Conservation (phyloP, 331 rosid genomes). For the Cydonia oblonga region DNA sequence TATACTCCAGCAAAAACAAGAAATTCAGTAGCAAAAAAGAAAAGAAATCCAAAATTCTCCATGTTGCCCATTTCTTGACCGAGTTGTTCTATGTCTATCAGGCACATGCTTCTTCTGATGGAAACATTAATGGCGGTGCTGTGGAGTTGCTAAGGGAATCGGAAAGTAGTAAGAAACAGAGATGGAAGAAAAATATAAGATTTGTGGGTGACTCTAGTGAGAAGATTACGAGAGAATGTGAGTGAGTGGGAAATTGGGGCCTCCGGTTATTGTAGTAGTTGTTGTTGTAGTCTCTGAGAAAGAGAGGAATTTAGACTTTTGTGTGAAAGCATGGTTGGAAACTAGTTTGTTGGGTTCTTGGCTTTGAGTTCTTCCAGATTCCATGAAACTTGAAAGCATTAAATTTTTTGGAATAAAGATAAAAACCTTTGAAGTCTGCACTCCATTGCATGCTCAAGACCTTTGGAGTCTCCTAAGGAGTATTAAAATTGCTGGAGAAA, state of each 20-base stretch:
- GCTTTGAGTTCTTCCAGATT: too few relatives aligned
- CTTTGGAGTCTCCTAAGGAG: too few relatives aligned
- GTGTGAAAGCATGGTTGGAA: slow-evolving; percentile 60
- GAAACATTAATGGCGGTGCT: slow-evolving; percentile 7
- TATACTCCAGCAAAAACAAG: too few relatives aligned
- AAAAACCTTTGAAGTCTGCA: too few relatives aligned
- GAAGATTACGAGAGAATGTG: slow-evolving; percentile 38
- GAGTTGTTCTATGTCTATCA: slow-evolving; percentile 52
- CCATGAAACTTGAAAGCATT: too few relatives aligned
- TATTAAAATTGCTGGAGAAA: too few relatives aligned
- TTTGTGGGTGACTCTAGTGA: slow-evolving; percentile 11
- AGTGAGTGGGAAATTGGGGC: slow-evolving; percentile 16
- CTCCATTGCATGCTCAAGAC: too few relatives aligned
- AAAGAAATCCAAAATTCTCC: too few relatives aligned
- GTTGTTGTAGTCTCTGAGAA: not conserved
- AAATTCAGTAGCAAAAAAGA: too few relatives aligned
- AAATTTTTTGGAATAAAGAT: too few relatives aligned
- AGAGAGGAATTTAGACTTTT: slow-evolving; percentile 35
- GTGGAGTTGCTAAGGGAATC: slow-evolving; percentile 25
- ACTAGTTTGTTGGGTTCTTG: slow-evolving; percentile 28
- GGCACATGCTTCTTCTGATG: slow-evolving; percentile 40
- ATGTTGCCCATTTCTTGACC: slow-evolving; percentile 28
- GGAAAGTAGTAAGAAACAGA: slow-evolving; percentile 11
- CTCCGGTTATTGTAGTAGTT: not conserved
- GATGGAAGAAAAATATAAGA: not conserved